These are phyloP conservation scores for Bullera alba DNA, from an alignment of 768 basidiomycete genomes.

Conservation along the genomic window DNA sequence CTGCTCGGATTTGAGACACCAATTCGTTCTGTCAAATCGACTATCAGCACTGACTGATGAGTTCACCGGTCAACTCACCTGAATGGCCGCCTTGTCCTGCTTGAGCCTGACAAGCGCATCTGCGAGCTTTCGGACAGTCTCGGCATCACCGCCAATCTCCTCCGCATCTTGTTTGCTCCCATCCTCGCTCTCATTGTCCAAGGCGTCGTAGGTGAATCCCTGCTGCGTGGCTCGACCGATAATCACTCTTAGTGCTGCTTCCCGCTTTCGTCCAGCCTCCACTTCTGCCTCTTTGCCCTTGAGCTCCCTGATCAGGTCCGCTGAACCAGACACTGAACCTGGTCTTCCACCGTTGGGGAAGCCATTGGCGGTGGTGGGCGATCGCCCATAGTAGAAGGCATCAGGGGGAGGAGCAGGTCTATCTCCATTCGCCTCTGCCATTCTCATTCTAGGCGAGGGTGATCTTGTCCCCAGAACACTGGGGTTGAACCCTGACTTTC, in stretches of 20 bases:
- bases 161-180: conserved; percentile 15
- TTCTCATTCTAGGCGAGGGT: conserved; percentile 48
- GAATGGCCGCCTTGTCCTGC: conserved; percentile 36
- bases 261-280: conserved; percentile 65
- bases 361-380: conserved; percentile 40
- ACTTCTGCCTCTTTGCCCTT: conserved; percentile 76
- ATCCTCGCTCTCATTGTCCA: conserved; percentile 53
- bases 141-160: conserved; percentile 50
- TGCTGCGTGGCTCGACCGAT: conserved; percentile 65
- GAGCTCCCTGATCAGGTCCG: conserved; percentile 70
- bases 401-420: conserved; percentile 54
- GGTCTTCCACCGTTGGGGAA: conserved; percentile 16
- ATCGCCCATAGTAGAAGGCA: conserved; percentile 53
- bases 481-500: conserved; percentile 29
- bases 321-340: conserved; percentile 34
- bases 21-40: conserved; percentile 48
- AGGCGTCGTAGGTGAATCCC: conserved; percentile 76
- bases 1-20: conserved; percentile 64
- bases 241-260: conserved; percentile 79
- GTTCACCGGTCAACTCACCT: conserved; percentile 9
- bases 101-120: conserved; percentile 73
- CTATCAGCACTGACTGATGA: conserved; percentile 40
- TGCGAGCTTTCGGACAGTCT: conserved; percentile 50
- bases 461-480: conserved; percentile 55
- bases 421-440: conserved; percentile 24